Conservation (phyloP, 176 grass and related monocot species). For the Oryza meyeriana region DNA sequence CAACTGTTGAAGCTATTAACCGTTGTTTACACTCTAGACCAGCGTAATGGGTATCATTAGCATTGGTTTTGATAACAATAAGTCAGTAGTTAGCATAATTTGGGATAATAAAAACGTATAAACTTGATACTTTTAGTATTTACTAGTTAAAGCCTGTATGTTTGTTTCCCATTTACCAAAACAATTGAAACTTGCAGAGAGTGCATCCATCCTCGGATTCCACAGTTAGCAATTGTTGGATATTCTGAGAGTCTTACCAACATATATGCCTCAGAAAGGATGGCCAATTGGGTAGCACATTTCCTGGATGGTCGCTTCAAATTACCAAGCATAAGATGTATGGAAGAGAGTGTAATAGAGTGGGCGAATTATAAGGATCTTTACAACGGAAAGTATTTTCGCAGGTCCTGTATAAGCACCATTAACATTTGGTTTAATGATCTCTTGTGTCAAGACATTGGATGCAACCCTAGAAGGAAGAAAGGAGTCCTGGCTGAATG, state of each 20-base stretch:
- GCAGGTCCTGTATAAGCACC: constrained; percentile 57
- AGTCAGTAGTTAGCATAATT: neutral
- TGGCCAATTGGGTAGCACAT: constrained; percentile 65
- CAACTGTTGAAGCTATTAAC: neutral
- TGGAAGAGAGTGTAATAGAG: constrained; percentile 70
- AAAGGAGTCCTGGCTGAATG: constrained; percentile 65
- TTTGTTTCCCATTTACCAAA: constrained; percentile 5
- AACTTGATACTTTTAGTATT: neutral
- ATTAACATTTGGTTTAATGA: constrained; percentile 87
- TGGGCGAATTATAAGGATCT: constrained; percentile 67
- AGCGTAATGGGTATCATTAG: neutral
- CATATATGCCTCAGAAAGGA: constrained; percentile 63
- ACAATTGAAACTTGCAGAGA: constrained; percentile 37
- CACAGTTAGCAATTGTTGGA: constrained; percentile 73
- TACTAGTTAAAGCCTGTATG: neutral
- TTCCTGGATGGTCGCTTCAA: constrained; percentile 55
- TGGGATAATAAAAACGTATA: neutral
- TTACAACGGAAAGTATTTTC: constrained; percentile 57
- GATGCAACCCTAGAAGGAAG: constrained; percentile 75
- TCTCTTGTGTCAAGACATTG: constrained; percentile 71
- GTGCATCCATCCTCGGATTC: constrained; percentile 77
- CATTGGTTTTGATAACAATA: neutral
- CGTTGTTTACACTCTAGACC: neutral
- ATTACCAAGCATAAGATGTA: constrained; percentile 64
- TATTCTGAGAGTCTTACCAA: constrained; percentile 73